Base-by-base conservation (phyloP, 202 grass and related monocot species). In the Zoysia matrella region DNA sequence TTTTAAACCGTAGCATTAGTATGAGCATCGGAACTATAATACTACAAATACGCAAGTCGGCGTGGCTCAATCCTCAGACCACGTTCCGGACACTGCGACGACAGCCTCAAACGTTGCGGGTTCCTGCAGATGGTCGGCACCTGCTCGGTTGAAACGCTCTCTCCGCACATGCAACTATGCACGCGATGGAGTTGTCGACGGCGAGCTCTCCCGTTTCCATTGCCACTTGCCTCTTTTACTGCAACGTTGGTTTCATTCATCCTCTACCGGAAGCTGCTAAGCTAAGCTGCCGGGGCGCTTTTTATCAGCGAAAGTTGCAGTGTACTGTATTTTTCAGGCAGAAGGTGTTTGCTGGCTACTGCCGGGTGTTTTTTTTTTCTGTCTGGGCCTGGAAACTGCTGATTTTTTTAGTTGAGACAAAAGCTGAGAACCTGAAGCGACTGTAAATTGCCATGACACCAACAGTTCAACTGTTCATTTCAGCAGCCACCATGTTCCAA, bases 151-250 rank as follows among this genome's bases (percentile, higher is more conserved):
- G 30, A 36, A 36, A 36, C 30, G 30, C 30, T 36, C 52, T 49
- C 51, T 3, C 44, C 36, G 52, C 67, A 72, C 77, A 69, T 79
- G 64, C 76, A 9, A 68, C 30, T 36, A 36, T 36, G 30, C 30
- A 36, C 30, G 62, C 49, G 8, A 52, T 30, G 10, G 5, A 60
- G n/a, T 60, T 22, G 16, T 60, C 57, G 10, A 7, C 43, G 7
- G 14, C 8, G 43, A 11, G 4, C 55, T 7, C 42, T 48, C 60
- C 0, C 16, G 13, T 6, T 57, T 42, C n/a, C 11, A 16, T 14
- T 70, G 7, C 13, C 43, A 47, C 5, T 45, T 7, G 2, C 67
- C 7, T 2, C 3, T 50, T 60, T 60, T 57, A 60, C 67, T 10
- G 56, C 18, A n/a, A 52, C 52, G 11, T 61, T 22, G 52, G 14